Evolutionary conservation across 1,284 basidiomycete species (phyloP).

Genomic region (Leccinum fallax): DNA sequence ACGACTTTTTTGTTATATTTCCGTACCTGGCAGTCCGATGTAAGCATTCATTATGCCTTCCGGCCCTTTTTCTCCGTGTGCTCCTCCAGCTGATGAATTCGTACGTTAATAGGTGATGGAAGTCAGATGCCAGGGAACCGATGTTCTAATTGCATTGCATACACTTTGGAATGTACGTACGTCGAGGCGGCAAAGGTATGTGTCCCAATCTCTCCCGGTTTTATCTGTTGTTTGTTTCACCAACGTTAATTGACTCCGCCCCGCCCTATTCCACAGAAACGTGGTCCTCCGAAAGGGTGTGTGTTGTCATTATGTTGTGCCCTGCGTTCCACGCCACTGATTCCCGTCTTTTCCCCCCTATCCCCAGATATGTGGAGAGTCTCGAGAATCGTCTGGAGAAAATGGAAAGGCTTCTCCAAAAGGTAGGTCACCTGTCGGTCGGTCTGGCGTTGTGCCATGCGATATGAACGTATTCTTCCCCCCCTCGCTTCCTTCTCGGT

Average conservation of each 20-base stretch:
- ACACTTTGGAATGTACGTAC: constrained; percentile 77
- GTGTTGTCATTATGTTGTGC: constrained; percentile 1
- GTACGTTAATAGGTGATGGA: constrained; percentile 51
- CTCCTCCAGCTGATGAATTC: neutral
- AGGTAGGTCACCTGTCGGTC: constrained; percentile 39
- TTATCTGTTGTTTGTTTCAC: neutral
- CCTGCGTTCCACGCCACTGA: neutral
- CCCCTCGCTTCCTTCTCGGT: neutral
- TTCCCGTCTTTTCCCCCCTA: neutral
- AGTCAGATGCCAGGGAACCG: constrained; percentile 63
- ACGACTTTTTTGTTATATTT: neutral
- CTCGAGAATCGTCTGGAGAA: constrained; percentile 72
- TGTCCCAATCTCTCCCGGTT: constrained; percentile 15
- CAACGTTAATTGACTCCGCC: neutral
- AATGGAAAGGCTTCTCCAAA: constrained; percentile 67
- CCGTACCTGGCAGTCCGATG: constrained; percentile 49
- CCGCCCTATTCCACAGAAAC: constrained; percentile 53
- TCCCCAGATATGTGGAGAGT: constrained; percentile 65
- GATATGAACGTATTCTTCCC: neutral
- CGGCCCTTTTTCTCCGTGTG: neutral
- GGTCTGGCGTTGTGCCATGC: neutral
- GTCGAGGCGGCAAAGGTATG: constrained; percentile 71
- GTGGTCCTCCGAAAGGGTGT: constrained; percentile 84
- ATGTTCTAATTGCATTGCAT: constrained; percentile 81
- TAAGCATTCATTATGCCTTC: constrained; percentile 36